Conservation (phyloP, 2,329 filamentous ascomycete species). For the Aaosphaeria arxii region DNA sequence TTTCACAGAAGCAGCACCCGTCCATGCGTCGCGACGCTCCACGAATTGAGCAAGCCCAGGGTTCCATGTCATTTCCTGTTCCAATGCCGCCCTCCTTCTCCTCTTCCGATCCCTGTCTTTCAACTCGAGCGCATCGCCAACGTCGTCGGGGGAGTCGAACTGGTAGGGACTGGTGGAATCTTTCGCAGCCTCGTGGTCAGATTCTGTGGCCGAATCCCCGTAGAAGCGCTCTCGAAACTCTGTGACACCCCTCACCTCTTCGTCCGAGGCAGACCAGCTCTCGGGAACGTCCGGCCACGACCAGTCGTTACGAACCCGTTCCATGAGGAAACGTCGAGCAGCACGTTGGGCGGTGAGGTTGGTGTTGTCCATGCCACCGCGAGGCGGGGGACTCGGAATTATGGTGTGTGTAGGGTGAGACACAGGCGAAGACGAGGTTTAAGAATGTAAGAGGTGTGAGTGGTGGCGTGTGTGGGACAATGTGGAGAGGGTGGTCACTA, state of each 20-base stretch:
- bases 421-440: no score
- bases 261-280: slow-evolving; percentile 31
- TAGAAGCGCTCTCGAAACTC: slow-evolving; percentile 46
- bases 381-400: no score
- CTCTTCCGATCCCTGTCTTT: slow-evolving; percentile 32
- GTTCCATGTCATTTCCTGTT: slow-evolving; percentile 63
- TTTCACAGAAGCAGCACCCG: slow-evolving; percentile 60
- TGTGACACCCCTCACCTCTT: slow-evolving; percentile 27
- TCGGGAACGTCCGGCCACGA: slow-evolving; percentile 35
- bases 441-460: no score
- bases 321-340: slow-evolving; percentile 40
- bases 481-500: no score
- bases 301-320: slow-evolving; percentile 46
- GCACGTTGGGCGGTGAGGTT: slow-evolving; percentile 43
- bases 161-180: slow-evolving; percentile 25
- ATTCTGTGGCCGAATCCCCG: slow-evolving; percentile 21
- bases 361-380: slow-evolving; percentile 25
- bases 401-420: no score
- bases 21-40: slow-evolving; percentile 78
- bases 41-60: slow-evolving; percentile 77
- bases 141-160: slow-evolving; percentile 46
- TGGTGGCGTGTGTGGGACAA: no score
- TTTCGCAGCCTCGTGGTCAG: slow-evolving; percentile 21
- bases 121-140: slow-evolving; percentile 36
- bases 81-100: slow-evolving; percentile 34